These are phyloP conservation scores for Coprinopsis sp. DNA, from an alignment of 768 basidiomycete genomes.

Conservation along the genomic window DNA sequence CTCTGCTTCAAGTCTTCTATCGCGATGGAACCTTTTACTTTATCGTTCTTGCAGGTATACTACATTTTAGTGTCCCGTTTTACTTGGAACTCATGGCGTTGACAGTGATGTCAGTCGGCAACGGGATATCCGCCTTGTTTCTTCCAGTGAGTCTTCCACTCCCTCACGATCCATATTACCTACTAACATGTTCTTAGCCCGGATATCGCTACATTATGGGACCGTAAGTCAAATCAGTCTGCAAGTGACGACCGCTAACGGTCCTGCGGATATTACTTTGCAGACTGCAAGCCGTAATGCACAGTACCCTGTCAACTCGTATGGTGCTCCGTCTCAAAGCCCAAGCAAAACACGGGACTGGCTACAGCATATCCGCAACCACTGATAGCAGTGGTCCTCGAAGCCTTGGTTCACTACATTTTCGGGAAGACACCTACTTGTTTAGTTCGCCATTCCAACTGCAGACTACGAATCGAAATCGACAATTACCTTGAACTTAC, in stretches of 20 bases:
- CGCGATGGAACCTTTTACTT: constrained; percentile 10
- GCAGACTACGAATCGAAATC: not conserved
- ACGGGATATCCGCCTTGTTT: constrained; percentile 4
- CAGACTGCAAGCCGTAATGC: constrained; percentile 6
- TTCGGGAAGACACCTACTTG: no score
- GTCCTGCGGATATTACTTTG: not conserved
- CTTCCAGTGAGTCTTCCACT: not conserved
- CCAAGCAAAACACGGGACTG: not conserved
- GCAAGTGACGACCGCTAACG: not conserved
- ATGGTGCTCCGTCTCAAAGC: not conserved
- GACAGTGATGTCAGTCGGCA: constrained; percentile 5
- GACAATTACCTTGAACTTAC: not conserved
- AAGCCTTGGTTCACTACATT: no score
- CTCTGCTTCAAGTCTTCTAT: constrained; percentile 6
- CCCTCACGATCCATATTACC: not conserved
- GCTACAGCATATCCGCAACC: no score
- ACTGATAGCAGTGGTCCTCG: no score
- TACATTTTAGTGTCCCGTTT: not conserved
- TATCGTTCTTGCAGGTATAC: constrained; percentile 2
- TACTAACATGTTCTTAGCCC: not conserved
- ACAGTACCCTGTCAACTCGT: constrained; percentile 1
- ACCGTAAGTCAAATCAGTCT: not conserved
- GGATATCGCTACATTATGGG: constrained; percentile 7
- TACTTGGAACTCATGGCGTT: not conserved
- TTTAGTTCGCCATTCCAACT: no score